Percentiles rank a stretch among this genome's conserved stretches.
These are phyloP conservation scores for Avena atlantica DNA, from an alignment of 176 grass and related monocot genomes.

Conservation along the genomic window DNA sequence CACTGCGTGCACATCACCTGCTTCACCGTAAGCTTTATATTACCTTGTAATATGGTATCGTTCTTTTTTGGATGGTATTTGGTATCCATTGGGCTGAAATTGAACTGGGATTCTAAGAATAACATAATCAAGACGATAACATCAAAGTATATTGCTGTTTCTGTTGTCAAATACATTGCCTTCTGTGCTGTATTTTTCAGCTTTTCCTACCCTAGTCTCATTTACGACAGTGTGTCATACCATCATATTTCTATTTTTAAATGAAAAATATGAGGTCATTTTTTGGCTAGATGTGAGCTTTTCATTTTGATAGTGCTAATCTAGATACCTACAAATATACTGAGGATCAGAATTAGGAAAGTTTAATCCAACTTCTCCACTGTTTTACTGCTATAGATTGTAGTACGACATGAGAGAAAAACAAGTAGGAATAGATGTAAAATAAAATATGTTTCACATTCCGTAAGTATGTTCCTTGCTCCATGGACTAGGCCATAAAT, in stretches of 20 bases:
- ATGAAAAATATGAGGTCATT: not conserved
- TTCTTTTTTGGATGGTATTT: not conserved
- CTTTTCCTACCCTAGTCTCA: not conserved
- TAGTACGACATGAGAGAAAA: not conserved
- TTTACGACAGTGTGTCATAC: not conserved
- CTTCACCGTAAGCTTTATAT: not conserved
- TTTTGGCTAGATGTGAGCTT: not conserved
- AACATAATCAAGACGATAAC: not conserved
- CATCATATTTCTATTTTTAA: slow-evolving; percentile 14
- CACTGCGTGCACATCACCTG: not conserved
- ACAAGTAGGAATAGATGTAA: not conserved
- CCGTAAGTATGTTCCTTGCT: slow-evolving; percentile 17
- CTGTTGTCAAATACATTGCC: not conserved
- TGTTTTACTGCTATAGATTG: slow-evolving; percentile 14
- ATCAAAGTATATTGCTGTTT: not conserved
- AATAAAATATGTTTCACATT: slow-evolving; percentile 30
- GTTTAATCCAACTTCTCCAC: not conserved
- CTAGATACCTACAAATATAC: slow-evolving; percentile 20
- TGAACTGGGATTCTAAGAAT: slow-evolving; percentile 10
- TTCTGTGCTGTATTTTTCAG: not conserved
- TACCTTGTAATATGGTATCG: not conserved
- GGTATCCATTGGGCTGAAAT: not conserved
- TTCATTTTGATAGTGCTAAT: slow-evolving; percentile 15
- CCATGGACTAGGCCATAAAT: not conserved
- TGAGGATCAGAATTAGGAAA: not conserved